phyloP scores from a whole-genome alignment of 108 stramenopile genomes.

The Fistulifera pelliculosa region DNA sequence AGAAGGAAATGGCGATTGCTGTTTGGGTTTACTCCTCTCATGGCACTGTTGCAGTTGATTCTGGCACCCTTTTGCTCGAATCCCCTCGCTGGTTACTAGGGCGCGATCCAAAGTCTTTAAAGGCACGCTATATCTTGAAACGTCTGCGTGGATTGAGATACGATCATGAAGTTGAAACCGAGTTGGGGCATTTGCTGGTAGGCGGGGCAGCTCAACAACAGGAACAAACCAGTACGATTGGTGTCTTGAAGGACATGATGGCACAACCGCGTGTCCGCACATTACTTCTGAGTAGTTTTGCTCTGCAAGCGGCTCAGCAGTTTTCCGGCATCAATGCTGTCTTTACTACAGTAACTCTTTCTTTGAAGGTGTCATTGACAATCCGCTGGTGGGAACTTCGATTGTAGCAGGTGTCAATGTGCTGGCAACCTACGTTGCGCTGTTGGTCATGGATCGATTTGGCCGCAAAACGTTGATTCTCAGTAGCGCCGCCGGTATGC shows the following conservation, averaged over 20 bases:
- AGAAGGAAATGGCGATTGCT: constrained; percentile 64
- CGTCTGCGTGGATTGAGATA: constrained; percentile 82
- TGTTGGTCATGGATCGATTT: constrained; percentile 85
- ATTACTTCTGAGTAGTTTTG: constrained; percentile 57
- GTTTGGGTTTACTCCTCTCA: constrained; percentile 67
- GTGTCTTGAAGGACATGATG: constrained; percentile 60
- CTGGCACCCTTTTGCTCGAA: constrained; percentile 81
- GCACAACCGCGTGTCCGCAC: constrained; percentile 55
- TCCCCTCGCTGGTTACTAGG: constrained; percentile 83
- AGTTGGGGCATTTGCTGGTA: constrained; percentile 83
- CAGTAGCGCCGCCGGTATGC: constrained; percentile 79
- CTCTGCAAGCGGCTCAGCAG: constrained; percentile 90
- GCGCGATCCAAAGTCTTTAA: constrained; percentile 62
- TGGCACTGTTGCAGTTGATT: constrained; percentile 72
- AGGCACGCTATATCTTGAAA: constrained; percentile 86
- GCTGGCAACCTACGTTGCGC: constrained; percentile 85
- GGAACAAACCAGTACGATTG: constrained; percentile 22
- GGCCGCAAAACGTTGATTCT: constrained; percentile 84
- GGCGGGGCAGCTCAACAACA: constrained; percentile 52
- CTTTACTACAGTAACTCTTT: constrained; percentile 96
- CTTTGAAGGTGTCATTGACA: constrained; percentile 83
- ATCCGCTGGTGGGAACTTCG: constrained; percentile 85
- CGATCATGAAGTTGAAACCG: constrained; percentile 90
- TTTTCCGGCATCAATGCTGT: constrained; percentile 97
- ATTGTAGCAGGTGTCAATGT: constrained; percentile 91